These are phyloP conservation scores for Ophiostoma quercus DNA, from an alignment of 2,329 filamentous ascomycete species.

Conservation along the genomic window DNA sequence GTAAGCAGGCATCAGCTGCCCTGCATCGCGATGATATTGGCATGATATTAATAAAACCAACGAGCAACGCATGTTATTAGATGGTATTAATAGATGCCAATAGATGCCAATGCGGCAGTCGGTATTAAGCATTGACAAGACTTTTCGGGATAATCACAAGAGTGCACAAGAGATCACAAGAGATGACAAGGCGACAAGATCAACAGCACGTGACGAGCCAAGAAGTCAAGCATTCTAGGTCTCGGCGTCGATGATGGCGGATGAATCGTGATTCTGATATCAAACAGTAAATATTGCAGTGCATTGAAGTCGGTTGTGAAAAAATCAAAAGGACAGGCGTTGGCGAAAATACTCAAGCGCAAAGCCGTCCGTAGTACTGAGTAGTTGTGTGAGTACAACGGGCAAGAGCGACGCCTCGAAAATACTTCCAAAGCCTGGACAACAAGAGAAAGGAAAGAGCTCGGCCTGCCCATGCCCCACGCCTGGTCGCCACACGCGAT, in stretches of 20 bases:
- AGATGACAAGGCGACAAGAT: not conserved
- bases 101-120: slow-evolving; percentile 1
- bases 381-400: too few species aligned
- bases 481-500: slow-evolving; percentile 5
- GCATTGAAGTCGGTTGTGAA: too few species aligned
- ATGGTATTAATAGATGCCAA: not conserved
- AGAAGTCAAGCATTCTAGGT: not conserved
- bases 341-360: not conserved
- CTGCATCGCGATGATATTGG: not conserved
- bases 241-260: not conserved
- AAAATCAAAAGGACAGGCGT: too few species aligned
- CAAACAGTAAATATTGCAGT: not conserved
- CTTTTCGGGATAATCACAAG: too few species aligned
- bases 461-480: slow-evolving; percentile 6
- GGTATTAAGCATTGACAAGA: not conserved
- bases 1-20: not conserved
- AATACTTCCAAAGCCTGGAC: not conserved
- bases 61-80: not conserved
- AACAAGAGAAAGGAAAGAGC: slow-evolving; percentile 3
- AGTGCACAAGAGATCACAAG: too few species aligned
- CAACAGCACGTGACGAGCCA: not conserved
- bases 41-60: not conserved
- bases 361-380: not conserved
- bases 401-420: not conserved
- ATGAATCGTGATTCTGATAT: not conserved